Percentiles rank a stretch among this genome's conserved stretches.
Evolutionary conservation across 1,284 basidiomycete genomes (phyloP).

Genomic region (Mycena citricolor): DNA sequence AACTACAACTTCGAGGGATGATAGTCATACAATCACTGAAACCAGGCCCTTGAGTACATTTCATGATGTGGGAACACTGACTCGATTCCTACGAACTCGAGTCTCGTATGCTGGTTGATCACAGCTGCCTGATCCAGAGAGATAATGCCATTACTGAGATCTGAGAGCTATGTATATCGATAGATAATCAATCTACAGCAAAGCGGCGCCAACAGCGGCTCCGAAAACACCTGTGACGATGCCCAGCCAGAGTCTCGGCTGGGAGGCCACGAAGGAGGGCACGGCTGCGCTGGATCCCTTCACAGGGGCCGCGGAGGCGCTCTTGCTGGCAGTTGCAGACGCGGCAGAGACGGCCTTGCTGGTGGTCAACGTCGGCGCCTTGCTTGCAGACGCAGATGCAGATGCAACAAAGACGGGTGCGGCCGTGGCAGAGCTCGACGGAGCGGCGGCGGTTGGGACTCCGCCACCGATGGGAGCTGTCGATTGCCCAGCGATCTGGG

Average conservation of each 20-base stretch:
- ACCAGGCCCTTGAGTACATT: no score
- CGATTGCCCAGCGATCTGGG: conserved; percentile 58
- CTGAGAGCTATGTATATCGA: no score
- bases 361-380: conserved; percentile 24
- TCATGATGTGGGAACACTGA: no score
- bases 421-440: conserved; percentile 21
- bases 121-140: no score
- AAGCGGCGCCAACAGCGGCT: conserved; percentile 35
- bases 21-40: no score
- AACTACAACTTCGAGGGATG: no score
- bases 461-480: conserved; percentile 51
- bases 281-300: conserved; percentile 24
- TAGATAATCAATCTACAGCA: conserved; percentile 30
- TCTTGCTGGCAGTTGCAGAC: conserved; percentile 28
- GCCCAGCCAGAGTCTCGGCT: conserved; percentile 34
- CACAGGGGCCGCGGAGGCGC: conserved; percentile 29
- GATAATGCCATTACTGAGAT: no score
- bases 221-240: conserved; percentile 29
- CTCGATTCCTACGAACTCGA: no score
- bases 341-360: conserved; percentile 24
- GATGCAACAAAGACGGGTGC: conserved; percentile 19
- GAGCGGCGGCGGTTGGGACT: conserved; percentile 23
- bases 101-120: no score
- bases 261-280: conserved; percentile 6
- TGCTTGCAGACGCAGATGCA: conserved; percentile 26